Percentiles rank a stretch among this genome's conserved stretches.
Conservation (phyloP, 2,329 filamentous ascomycete species). For the Colletotrichum musicola region DNA sequence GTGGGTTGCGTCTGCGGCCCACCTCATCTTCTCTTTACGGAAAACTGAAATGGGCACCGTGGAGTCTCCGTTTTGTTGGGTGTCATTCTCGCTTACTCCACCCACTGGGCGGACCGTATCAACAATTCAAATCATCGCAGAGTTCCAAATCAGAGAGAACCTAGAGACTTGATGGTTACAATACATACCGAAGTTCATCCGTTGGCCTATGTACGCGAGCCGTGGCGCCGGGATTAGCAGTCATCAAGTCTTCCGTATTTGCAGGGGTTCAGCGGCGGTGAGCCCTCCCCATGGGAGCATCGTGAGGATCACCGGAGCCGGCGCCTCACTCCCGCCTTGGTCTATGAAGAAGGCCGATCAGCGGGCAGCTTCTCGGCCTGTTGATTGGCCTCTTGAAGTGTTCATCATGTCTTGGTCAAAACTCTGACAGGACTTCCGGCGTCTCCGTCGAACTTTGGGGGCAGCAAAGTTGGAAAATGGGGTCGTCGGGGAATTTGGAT, state of each 20-base stretch:
- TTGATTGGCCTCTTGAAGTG: neutral
- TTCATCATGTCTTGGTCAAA: neutral
- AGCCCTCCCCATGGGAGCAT: neutral
- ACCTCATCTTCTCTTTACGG: constrained; percentile 6
- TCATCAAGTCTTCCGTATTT: neutral
- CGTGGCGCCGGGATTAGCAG: constrained; percentile 5
- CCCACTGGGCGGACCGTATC: too few species aligned
- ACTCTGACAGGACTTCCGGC: neutral
- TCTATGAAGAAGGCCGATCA: constrained; percentile 3
- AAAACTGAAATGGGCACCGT: neutral
- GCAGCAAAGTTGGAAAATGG: constrained; percentile 1
- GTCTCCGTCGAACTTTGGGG: constrained; percentile 9
- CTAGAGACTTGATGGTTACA: too few species aligned
- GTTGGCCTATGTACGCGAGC: neutral
- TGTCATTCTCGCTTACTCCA: neutral
- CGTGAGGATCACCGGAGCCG: constrained; percentile 1
- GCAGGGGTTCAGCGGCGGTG: constrained; percentile 17
- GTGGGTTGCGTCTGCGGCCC: constrained; percentile 12
- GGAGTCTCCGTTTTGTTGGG: neutral
- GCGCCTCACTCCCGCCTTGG: constrained; percentile 9
- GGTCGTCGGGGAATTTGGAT: constrained; percentile 23
- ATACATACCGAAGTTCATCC: too few species aligned
- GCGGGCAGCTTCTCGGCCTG: neutral
- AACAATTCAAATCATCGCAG: neutral
- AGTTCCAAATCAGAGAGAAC: neutral